Evolutionary conservation across 2,329 filamentous ascomycete species (phyloP), one percentile per base, ranked within the genome.

Genomic region (Ceratocystis eucalypticola): DNA sequence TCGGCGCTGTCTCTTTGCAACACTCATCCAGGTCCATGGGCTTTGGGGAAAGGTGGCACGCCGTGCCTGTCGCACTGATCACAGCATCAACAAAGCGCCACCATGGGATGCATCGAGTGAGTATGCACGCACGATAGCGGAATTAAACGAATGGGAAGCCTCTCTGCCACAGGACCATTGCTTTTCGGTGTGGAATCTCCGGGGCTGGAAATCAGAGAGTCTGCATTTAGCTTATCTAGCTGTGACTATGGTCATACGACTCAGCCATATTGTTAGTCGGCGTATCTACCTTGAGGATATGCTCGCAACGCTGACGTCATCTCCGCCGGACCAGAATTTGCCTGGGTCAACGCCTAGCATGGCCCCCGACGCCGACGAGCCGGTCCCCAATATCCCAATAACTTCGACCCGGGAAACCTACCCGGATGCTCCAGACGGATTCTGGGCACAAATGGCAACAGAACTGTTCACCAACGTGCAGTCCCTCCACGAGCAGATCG

Each of bases 11-110:
- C 71, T 77, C 5, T 77, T 77, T 69, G 75, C 75, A 1, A 74
- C 72, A 2, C 70, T 77, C 1, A 71, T 77, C 10, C 74, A 77
- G 67, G 70, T 73, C 1, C 75, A 77, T 65, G 73, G 71, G 45
- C 69, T 76, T 28, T 77, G 74, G 75, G 75, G 75, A 12, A 70
- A 71, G 50, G 71, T 76, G 1, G 74, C 75, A 1, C 67, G 74
- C 15, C 69, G 70, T 20, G 74, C 72, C 20, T 71, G 71, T 59
- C 66, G 68, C 25, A 68, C 67, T 53, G 69, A 64, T 65, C 50
- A 57, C 8, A 53, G 25, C 37, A 46, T 65, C 25, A 65, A 65
- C 22, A 62, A 57, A 20, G 55, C 57, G 17, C 62, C 65, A 55
- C 69, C 70, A 3, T 74, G 73, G 73, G 69, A 72, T 57, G 48